Conservation (phyloP, 2,329 filamentous ascomycete genomes). For the Cadophora gregata region DNA sequence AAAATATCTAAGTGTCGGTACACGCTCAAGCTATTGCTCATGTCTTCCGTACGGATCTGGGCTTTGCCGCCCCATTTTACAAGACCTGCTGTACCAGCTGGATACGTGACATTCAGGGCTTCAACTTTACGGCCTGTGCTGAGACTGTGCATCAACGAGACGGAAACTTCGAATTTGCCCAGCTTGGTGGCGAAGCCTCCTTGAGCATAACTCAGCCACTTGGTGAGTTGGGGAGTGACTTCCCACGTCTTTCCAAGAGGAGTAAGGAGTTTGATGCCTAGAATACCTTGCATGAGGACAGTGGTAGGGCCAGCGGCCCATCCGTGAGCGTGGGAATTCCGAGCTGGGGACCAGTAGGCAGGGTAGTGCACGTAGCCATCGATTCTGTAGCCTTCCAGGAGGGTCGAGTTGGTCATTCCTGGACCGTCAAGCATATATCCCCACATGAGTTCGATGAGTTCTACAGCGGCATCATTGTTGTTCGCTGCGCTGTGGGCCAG, state of each 20-base stretch:
- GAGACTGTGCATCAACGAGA: constrained; percentile 29
- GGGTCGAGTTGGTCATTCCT: constrained; percentile 48
- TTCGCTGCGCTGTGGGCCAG: constrained; percentile 51
- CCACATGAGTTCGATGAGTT: constrained; percentile 55
- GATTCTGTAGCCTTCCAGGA: constrained; percentile 47
- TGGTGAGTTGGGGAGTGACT: constrained; percentile 48
- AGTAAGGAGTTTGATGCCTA: constrained; percentile 49
- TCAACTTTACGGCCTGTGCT: constrained; percentile 33
- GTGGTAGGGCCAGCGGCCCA: constrained; percentile 56
- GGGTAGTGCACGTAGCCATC: constrained; percentile 48
- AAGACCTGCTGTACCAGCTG: constrained; percentile 36
- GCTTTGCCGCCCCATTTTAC: constrained; percentile 40
- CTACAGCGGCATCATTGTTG: constrained; percentile 49
- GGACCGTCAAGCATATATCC: constrained; percentile 58
- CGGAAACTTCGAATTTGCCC: constrained; percentile 46
- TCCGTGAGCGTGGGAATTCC: constrained; percentile 54
- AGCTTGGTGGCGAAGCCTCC: constrained; percentile 48
- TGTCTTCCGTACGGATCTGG: constrained; percentile 25
- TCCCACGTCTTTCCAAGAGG: constrained; percentile 47
- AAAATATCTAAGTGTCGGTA: constrained; percentile 28
- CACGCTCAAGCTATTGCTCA: constrained; percentile 25
- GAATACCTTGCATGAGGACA: constrained; percentile 50
- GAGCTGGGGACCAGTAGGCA: constrained; percentile 38
- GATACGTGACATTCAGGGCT: constrained; percentile 39
- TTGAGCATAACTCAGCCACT: constrained; percentile 45